Evolutionary conservation across 2,329 filamentous ascomycete species (phyloP), one percentile per base, ranked within the genome.

Genomic region (Pseudocercospora cruenta): DNA sequence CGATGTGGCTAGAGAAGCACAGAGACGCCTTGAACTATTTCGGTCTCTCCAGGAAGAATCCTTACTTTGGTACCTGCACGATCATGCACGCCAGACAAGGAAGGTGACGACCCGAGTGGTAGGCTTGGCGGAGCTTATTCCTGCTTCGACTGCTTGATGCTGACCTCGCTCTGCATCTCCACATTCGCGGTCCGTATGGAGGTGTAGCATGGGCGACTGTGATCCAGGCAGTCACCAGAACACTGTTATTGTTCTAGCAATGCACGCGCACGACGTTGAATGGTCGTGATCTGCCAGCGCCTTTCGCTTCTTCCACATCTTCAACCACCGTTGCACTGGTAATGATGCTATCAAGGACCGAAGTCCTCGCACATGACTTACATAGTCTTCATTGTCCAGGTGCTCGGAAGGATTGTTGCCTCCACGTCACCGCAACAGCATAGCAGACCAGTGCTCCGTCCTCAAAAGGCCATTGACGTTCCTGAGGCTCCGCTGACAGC

Each of bases 401-500:
- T 43, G 14, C n/a, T 43, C 16, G 39, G 39, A 43, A 19, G n/a
- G 16, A 19, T 19, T 19, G 39, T n/a, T 43, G 7, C 39, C 14
- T 43, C 39, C 47, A 24, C 14, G 5, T 55, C 14, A 55, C 12
- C 24, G 26, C 26, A 31, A 19, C 1, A 26, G 16, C 8, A 19
- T 0, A 26, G 16, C 8, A 33, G 12, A 6, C 51, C 14, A 31
- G 10, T 55, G 51, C 26, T 33, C n/a, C 26, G 14, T 12, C n/a
- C n/a, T 22, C 12, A 55, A 12, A 12, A 19, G 51, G 4, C 24
- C 22, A 16, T 55, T 22, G 26, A 31, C 28, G 57, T 59, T 45
- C 57, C 57, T 59, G 57, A 59, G 57, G 57, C 36, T 59, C 57
- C 36, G 57, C 57, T 47, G 55, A 58, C 55, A 22, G 55, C 55